Evolutionary conservation across 371 early-diverging fungal genomes (phyloP), one percentile per base, ranked within the genome.

Genomic region (Mucor racemosus): DNA sequence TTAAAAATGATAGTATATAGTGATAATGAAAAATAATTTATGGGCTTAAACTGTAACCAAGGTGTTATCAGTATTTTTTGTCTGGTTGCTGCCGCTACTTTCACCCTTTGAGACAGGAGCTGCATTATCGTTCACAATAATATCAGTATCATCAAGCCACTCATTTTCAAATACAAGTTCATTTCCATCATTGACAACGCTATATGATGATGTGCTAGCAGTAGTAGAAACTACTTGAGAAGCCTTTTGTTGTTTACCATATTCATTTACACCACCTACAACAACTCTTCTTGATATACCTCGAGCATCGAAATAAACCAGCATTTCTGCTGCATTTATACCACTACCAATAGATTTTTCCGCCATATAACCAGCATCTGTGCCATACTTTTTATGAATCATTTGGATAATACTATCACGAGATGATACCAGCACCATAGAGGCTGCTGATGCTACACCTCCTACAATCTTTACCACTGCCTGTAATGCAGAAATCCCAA

Each of bases 301-400:
- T 42, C 68, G 60, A n/a, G 70, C 67, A 65, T 80, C 80, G 71
- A 77, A 80, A 56, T 76, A 80, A 4, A 77, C 73, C 17, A 80
- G 42, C 15, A 68, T 65, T 42, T 74, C 76, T 17, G 71, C 71
- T 5, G 69, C 57, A 59, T 76, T 67, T 13, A 54, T 56, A 11
- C 58, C 69, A 10, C 70, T 50, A 13, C 76, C 78, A n/a, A 80
- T 39, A 0, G 80, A 72, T 34, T 68, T 73, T 53, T 74, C 70
- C 1, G 75, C 76, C 19, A 78, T 61, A 58, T 69, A 80, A 1
- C 76, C 76, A 19, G 76, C 80, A 67, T 78, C 80, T 3, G 46
- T 31, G 7, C 80, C 80, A 36, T 77, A 80, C 50, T 77, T 77
- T 48, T 72, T 73, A 21, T 72, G 69, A n/a, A 80, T 60, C 53